phyloP scores from a whole-genome alignment of 73 alveolate species.

The Uronychia binucleata region DNA sequence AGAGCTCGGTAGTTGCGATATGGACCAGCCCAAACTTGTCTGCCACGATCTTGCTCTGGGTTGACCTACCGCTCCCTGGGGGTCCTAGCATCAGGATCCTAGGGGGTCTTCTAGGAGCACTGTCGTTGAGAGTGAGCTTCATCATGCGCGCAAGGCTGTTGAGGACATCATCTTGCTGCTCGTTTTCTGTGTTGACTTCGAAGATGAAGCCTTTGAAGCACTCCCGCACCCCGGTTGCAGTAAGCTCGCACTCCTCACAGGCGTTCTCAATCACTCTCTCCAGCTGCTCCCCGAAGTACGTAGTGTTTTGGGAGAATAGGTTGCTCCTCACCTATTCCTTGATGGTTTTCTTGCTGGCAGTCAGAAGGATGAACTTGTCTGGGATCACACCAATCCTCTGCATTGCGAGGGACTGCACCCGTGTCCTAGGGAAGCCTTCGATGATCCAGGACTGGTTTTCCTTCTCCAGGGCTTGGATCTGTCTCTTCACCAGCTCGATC shows the following conservation, averaged over 20 bases:
- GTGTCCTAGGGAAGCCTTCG: constrained; percentile 97
- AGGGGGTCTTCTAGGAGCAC: constrained; percentile 94
- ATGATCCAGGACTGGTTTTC: constrained; percentile 84
- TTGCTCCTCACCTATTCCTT: constrained; percentile 40
- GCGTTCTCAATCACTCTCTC: constrained; percentile 66
- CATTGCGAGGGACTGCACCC: constrained; percentile 91
- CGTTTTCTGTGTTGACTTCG: constrained; percentile 80
- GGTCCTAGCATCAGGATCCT: constrained; percentile 94
- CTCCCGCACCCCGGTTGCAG: constrained; percentile 83
- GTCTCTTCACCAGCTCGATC: constrained; percentile 76
- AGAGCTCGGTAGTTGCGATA: constrained; percentile 72
- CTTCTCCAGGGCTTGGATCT: constrained; percentile 80
- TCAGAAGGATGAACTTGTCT: constrained; percentile 84
- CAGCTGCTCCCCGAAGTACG: constrained; percentile 52
- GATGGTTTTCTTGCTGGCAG: constrained; percentile 25
- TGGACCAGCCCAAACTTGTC: constrained; percentile 82
- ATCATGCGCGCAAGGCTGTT: constrained; percentile 57
- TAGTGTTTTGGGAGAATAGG: constrained; percentile 31
- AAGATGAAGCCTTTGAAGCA: constrained; percentile 76
- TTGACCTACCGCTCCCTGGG: constrained; percentile 94
- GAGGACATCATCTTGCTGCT: constrained; percentile 62
- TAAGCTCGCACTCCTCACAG: constrained; percentile 65
- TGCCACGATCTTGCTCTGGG: constrained; percentile 81
- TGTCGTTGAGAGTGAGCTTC: constrained; percentile 41
- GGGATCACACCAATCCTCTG: constrained; percentile 95